These are phyloP conservation scores for Xylaria palmicola DNA, from an alignment of 495 filamentous ascomycete species.

Conservation along the genomic window DNA sequence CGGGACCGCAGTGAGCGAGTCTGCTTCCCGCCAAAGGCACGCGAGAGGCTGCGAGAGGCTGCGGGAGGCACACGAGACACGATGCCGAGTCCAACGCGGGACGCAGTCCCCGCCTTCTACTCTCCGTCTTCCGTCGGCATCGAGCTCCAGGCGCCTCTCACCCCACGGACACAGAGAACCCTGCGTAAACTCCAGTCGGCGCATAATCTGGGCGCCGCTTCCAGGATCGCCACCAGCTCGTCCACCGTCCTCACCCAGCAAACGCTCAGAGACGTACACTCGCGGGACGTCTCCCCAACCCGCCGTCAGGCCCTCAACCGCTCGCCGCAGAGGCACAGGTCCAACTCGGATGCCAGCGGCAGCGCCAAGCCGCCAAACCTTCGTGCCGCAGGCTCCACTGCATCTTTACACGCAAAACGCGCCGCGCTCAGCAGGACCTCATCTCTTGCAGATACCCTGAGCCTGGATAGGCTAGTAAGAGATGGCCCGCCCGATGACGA, in stretches of 20 bases:
- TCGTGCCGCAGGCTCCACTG: constrained; percentile 20
- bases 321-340: constrained; percentile 59
- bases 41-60: too few species aligned
- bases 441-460: constrained; percentile 58
- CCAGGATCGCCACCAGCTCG: constrained; percentile 30
- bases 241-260: constrained; percentile 57
- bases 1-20: background rate
- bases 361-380: constrained; percentile 29
- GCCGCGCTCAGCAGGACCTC: constrained; percentile 55
- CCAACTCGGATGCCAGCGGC: constrained; percentile 66
- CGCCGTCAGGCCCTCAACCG: constrained; percentile 37
- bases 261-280: constrained; percentile 34
- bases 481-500: constrained; percentile 73
- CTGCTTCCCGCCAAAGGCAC: background rate
- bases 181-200: constrained; percentile 58
- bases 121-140: constrained; percentile 25
- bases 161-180: constrained; percentile 47
- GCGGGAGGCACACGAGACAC: too few species aligned
- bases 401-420: constrained; percentile 43
- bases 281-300: constrained; percentile 24
- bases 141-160: constrained; percentile 37
- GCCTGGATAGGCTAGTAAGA: constrained; percentile 63
- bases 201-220: constrained; percentile 48
- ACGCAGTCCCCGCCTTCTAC: constrained; percentile 25
- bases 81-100: constrained; percentile 43